Percentiles rank a stretch among this genome's conserved stretches.
phyloP scores from a whole-genome alignment of 306 rosid genomes.

The Crataegus laevigata region DNA sequence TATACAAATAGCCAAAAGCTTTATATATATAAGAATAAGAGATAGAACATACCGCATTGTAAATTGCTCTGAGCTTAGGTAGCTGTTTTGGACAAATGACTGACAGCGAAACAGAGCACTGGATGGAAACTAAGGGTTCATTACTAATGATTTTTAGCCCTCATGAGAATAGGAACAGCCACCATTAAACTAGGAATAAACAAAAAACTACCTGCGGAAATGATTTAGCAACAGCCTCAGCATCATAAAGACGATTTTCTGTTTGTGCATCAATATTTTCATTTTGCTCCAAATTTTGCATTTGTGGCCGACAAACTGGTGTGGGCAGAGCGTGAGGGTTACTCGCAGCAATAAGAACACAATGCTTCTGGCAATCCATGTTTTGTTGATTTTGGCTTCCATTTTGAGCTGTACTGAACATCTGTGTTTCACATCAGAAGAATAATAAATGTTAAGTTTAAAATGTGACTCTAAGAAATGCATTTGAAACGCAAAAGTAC shows the following conservation, averaged over 20 bases:
- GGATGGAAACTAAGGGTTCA: conserved; percentile 28
- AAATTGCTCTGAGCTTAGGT: conserved; percentile 66
- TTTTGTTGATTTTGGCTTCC: conserved; percentile 72
- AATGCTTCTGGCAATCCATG: conserved; percentile 74
- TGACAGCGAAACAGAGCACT: conserved; percentile 82
- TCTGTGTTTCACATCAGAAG: conserved; percentile 31
- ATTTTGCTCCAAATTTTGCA: conserved; percentile 66
- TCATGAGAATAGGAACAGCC: conserved; percentile 1
- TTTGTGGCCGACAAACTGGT: conserved; percentile 72
- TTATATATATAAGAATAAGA: neutral
- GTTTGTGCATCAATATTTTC: conserved; percentile 61
- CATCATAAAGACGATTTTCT: conserved; percentile 67
- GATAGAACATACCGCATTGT: conserved; percentile 55
- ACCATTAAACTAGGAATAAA: conserved; percentile 1
- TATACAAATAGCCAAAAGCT: conserved; percentile 1
- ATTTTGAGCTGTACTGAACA: conserved; percentile 66
- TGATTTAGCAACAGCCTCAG: conserved; percentile 86
- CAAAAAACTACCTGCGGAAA: conserved; percentile 57
- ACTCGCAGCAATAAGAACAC: conserved; percentile 86
- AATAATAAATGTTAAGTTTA: neutral
- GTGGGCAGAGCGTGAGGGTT: conserved; percentile 89
- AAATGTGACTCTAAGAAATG: neutral
- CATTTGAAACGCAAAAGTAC: neutral
- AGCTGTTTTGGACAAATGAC: conserved; percentile 91
- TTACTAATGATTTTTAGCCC: conserved; percentile 1